Evolutionary conservation across 805 yeast species (phyloP).

Genomic region (Metschnikowia kunwiensis): DNA sequence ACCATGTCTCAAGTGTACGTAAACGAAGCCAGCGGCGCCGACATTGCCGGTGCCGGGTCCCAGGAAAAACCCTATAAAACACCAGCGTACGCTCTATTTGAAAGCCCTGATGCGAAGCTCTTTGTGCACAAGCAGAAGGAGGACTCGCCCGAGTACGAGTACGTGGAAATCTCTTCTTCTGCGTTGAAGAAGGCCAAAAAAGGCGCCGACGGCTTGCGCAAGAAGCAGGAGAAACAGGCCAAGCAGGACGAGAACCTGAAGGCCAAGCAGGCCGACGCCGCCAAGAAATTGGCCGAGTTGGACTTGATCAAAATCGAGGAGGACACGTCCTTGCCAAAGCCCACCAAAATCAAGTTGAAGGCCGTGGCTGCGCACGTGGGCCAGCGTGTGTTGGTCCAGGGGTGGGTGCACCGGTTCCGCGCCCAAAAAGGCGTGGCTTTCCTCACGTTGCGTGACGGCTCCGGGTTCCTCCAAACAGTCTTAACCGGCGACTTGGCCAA

Average conservation of each 20-base stretch:
- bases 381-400: slow-evolving; percentile 72
- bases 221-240: slow-evolving; percentile 69
- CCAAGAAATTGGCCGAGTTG: slow-evolving; percentile 73
- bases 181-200: slow-evolving; percentile 95
- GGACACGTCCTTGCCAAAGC: slow-evolving; percentile 69
- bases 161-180: slow-evolving; percentile 77
- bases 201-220: slow-evolving; percentile 88
- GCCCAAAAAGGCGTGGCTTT: slow-evolving; percentile 89
- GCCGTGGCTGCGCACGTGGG: slow-evolving; percentile 55
- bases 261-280: slow-evolving; percentile 54
- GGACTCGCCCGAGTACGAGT: slow-evolving; percentile 49
- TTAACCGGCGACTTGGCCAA: slow-evolving; percentile 88
- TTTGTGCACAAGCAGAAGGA: slow-evolving; percentile 60
- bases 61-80: slow-evolving; percentile 71
- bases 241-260: slow-evolving; percentile 60
- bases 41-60: slow-evolving; percentile 62
- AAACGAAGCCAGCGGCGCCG: slow-evolving; percentile 70
- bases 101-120: slow-evolving; percentile 51
- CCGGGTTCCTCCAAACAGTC: slow-evolving; percentile 86
- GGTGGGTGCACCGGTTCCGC: slow-evolving; percentile 97
- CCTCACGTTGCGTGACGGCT: slow-evolving; percentile 90
- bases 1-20: slow-evolving; percentile 54
- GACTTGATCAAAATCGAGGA: slow-evolving; percentile 66
- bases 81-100: slow-evolving; percentile 75
- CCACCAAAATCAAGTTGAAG: slow-evolving; percentile 64